Base-by-base conservation (phyloP, 495 filamentous ascomycete species). In the Daldinia decipiens region DNA sequence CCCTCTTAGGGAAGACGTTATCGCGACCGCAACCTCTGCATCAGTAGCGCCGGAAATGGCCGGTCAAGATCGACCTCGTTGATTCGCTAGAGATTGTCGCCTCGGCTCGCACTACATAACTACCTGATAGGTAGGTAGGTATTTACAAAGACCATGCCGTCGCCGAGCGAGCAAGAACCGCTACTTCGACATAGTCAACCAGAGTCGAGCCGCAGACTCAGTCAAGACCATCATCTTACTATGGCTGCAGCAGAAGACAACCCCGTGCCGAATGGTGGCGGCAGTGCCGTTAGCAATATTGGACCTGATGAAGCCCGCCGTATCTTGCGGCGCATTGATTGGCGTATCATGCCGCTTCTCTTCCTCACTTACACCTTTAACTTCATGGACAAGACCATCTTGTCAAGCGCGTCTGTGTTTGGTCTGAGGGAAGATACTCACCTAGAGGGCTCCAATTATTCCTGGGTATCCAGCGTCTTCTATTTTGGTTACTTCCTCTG, bases 351-450 rank as follows among this genome's bases (percentile, higher is more conserved):
- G 57, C 75, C 77, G 9, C 55, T 79, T 1, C 72, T 80, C 1
- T 77, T 78, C 31, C 15, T 76, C 2, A 72, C 68, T 15, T 77
- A 77, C 43, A 70, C 69, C 58, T 61, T 80, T 59, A 76, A 76
- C 61, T 79, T 77, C 66, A 79, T 79, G 74, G 79, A 80, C 43
- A 80, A 80, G 70, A 77, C 74, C 38, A 80, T 77, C 31, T 52
- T 79, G 17, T 78, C 77, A 6, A 77, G 70, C 54, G 78, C 79
- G 4, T 31, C 77, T 11, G 76, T 80, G 8, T 80, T 79, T 47
- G 79, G 77, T 8, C 53, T 79, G 47, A 73, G 71, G 17, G 67
- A 77, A 29, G 78, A 79, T 53, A 79, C 65, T 15, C 63, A 75
- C 12, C 76, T 82, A 2, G 50, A 71, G 27, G 79, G 78, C 9